phyloP scores from a whole-genome alignment of 1,284 basidiomycete species.

The Megacollybia platyphylla region DNA sequence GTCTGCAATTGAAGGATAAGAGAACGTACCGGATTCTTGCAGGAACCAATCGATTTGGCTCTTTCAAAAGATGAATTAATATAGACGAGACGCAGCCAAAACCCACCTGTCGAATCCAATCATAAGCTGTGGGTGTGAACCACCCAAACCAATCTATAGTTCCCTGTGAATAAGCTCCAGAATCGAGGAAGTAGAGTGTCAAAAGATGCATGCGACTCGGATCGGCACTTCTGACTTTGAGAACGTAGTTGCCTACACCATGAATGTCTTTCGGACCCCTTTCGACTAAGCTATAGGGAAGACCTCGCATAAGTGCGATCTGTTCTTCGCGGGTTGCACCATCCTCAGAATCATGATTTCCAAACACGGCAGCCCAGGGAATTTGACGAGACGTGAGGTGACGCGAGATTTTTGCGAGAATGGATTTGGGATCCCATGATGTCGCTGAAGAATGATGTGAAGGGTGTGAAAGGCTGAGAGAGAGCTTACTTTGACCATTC shows the following conservation, averaged over 20 bases:
- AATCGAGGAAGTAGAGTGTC: slow-evolving; percentile 90
- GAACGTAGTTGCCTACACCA: slow-evolving; percentile 80
- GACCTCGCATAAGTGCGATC: slow-evolving; percentile 56
- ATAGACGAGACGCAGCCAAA: neutral
- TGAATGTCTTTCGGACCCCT: slow-evolving; percentile 73
- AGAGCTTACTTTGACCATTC: slow-evolving; percentile 56
- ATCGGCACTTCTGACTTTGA: slow-evolving; percentile 67
- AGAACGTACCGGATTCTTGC: slow-evolving; percentile 48
- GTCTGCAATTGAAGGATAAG: neutral
- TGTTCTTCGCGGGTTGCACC: slow-evolving; percentile 52
- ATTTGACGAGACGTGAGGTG: slow-evolving; percentile 67
- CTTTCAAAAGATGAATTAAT: slow-evolving; percentile 15
- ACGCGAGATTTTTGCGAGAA: slow-evolving; percentile 78
- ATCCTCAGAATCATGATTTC: slow-evolving; percentile 84
- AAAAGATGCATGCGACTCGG: slow-evolving; percentile 71
- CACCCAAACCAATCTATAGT: slow-evolving; percentile 46
- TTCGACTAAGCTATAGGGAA: slow-evolving; percentile 80
- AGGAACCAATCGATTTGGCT: slow-evolving; percentile 84
- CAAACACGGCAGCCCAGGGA: slow-evolving; percentile 85
- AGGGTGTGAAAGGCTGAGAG: neutral
- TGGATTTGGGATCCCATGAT: slow-evolving; percentile 77
- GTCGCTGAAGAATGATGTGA: slow-evolving; percentile 20
- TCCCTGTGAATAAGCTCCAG: slow-evolving; percentile 62
- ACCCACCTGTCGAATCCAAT: slow-evolving; percentile 61
- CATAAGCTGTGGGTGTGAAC: slow-evolving; percentile 59